Conservation (phyloP, 345 rosid genomes). For the Mercurialis annua region DNA sequence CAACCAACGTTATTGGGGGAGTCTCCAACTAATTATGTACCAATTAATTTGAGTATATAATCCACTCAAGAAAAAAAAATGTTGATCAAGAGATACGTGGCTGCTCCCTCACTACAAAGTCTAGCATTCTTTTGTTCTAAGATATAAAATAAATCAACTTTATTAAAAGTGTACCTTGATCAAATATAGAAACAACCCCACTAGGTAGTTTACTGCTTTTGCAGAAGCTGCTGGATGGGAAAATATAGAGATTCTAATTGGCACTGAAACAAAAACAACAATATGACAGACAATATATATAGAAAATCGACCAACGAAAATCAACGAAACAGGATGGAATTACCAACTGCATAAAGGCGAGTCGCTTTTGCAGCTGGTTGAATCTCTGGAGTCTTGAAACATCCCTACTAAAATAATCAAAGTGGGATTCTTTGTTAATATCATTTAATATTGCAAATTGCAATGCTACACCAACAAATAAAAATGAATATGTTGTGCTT, state of each 20-base stretch:
- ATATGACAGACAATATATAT: not conserved
- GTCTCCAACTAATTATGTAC: constrained; percentile 3
- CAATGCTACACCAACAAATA: too few relatives aligned
- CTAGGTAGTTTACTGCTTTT: constrained; percentile 18
- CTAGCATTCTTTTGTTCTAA: not conserved
- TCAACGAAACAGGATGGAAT: constrained; percentile 1
- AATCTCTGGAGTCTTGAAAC: not conserved
- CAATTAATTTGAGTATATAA: not conserved
- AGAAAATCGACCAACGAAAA: not conserved
- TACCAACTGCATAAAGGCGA: constrained; percentile 1
- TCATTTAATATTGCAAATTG: constrained; percentile 7
- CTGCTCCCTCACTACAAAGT: constrained; percentile 6
- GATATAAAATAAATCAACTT: constrained; percentile 8
- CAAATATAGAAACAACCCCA: constrained; percentile 4
- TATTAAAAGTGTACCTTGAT: not conserved
- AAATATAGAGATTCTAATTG: not conserved
- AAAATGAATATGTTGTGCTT: too few relatives aligned
- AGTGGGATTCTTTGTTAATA: constrained; percentile 30
- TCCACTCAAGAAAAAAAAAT: constrained; percentile 1
- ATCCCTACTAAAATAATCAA: constrained; percentile 18
- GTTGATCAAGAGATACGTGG: constrained; percentile 3
- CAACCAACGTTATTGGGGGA: constrained; percentile 2
- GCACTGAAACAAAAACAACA: not conserved
- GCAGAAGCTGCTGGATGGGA: constrained; percentile 16
- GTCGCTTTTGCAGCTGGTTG: constrained; percentile 16